Evolutionary conservation across 306 rosid species (phyloP).

Genomic region (Fragaria vesca): DNA sequence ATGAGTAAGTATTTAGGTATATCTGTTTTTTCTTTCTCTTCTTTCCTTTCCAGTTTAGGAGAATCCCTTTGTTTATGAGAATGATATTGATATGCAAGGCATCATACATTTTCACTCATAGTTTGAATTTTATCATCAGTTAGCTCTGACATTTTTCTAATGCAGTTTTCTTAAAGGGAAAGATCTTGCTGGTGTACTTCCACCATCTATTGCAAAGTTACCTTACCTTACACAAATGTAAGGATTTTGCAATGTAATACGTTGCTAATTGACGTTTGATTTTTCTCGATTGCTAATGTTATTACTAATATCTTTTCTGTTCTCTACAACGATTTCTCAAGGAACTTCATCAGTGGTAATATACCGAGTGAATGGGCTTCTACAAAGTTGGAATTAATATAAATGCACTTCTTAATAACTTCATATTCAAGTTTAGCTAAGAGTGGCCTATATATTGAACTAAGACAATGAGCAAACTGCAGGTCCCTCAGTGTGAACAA

Average conservation of each 20-base stretch:
- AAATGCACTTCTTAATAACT: neutral
- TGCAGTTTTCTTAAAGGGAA: constrained; percentile 1
- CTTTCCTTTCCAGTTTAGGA: neutral
- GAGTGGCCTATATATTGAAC: neutral
- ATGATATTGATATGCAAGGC: too few relatives aligned
- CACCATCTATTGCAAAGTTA: constrained; percentile 10
- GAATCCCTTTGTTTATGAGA: neutral
- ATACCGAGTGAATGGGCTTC: constrained; percentile 18
- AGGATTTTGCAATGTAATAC: neutral
- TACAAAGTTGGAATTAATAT: constrained; percentile 4
- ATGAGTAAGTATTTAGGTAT: too few relatives aligned
- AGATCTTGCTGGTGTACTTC: constrained; percentile 18
- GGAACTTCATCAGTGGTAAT: constrained; percentile 18
- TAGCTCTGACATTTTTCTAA: neutral
- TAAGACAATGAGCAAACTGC: constrained; percentile 11
- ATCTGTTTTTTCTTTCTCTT: too few relatives aligned
- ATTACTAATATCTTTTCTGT: neutral
- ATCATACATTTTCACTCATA: neutral
- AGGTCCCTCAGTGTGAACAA: constrained; percentile 3
- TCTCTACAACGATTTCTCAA: neutral
- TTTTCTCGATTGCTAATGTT: neutral
- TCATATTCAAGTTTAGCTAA: neutral
- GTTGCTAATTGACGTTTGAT: neutral
- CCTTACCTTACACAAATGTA: constrained; percentile 8
- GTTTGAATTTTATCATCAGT: neutral